Conservation (phyloP, 164 flowering plant species). For the Saururus chinensis region DNA sequence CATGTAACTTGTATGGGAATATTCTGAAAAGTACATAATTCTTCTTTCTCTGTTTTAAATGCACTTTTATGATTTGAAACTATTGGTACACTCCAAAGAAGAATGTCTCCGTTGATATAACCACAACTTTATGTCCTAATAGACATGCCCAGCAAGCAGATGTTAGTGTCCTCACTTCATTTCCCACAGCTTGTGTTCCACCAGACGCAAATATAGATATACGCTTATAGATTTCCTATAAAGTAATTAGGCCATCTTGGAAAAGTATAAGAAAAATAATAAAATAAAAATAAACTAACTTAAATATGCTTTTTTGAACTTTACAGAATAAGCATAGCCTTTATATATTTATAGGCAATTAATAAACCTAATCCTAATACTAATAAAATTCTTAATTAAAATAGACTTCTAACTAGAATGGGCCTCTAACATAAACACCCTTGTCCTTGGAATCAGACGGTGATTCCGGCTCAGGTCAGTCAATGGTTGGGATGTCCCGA, state of each 20-base stretch:
- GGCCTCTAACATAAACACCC: too few relatives aligned
- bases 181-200: slow-evolving; percentile 33
- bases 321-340: too few relatives aligned
- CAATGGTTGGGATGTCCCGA: too few relatives aligned
- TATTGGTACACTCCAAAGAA: slow-evolving; percentile 47
- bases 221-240: slow-evolving; percentile 78
- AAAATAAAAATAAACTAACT: too few relatives aligned
- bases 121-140: slow-evolving; percentile 66
- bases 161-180: slow-evolving; percentile 59
- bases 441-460: too few relatives aligned
- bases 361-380: too few relatives aligned
- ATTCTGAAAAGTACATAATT: slow-evolving; percentile 22
- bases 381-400: too few relatives aligned
- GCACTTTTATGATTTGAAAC: slow-evolving; percentile 21
- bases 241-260: slow-evolving; percentile 45
- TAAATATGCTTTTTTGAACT: too few relatives aligned
- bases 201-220: slow-evolving; percentile 39
- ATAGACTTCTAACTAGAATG: too few relatives aligned
- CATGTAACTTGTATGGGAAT: too few relatives aligned
- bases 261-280: slow-evolving; percentile 65
- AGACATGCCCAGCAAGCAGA: slow-evolving; percentile 91
- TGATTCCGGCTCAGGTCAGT: too few relatives aligned
- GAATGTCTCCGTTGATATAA: slow-evolving; percentile 68
- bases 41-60: slow-evolving; percentile 17
- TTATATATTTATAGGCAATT: too few relatives aligned